Percentiles rank a stretch among this genome's conserved stretches.
These are phyloP conservation scores for Rhynchospora tenuis DNA, from an alignment of 176 grass and related monocot species.

Conservation along the genomic window DNA sequence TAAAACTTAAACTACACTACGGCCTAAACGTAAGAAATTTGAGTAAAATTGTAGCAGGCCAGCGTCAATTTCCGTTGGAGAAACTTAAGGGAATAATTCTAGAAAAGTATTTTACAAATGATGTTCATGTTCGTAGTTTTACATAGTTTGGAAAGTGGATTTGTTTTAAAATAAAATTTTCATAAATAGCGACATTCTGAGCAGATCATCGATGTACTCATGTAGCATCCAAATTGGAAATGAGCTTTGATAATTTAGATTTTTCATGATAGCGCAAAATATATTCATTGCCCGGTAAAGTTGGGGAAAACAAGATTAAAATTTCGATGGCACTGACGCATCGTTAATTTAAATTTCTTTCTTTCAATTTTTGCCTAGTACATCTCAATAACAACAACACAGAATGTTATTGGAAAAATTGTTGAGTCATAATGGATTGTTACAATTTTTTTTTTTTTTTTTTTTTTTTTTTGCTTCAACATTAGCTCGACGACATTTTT, in stretches of 20 bases:
- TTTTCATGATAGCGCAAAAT: no score
- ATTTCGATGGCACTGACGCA: neutral
- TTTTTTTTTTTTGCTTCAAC: no score
- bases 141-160: neutral
- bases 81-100: neutral
- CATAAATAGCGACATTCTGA: neutral
- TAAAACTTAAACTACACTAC: neutral
- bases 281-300: no score
- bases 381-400: no score
- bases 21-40: neutral
- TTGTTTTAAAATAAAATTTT: neutral
- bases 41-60: neutral
- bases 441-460: no score
- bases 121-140: neutral
- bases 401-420: no score
- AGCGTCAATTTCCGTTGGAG: neutral
- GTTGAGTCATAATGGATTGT: no score
- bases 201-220: no score
- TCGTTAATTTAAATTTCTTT: neutral
- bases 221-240: no score
- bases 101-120: neutral
- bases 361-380: neutral
- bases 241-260: no score
- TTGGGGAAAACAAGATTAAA: neutral
- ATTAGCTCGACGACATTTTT: neutral